Base-by-base conservation (phyloP, 2,329 filamentous ascomycete species). In the Huntiella decipiens region DNA sequence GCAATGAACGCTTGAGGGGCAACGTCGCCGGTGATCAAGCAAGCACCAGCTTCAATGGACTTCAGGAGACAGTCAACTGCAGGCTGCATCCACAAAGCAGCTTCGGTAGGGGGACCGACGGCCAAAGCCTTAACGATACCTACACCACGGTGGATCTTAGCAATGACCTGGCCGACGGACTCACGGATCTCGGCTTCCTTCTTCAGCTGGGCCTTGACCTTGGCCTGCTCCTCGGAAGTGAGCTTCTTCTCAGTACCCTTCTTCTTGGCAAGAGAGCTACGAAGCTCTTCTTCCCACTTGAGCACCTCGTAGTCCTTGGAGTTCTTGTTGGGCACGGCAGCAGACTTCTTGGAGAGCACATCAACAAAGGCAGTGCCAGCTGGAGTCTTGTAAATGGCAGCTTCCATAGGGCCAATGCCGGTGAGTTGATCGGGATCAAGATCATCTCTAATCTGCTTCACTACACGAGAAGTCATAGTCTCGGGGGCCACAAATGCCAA, bases 201-300 rank as follows among this genome's bases (percentile, higher is more conserved):
- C 49, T 76, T 79, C 19, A 96, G 66, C 56, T 98, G 91, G 5
- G 83, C 80, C 44, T 91, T 88, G 48, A 96, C 82, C 61, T 94
- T 96, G 28, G 79, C 74, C 53, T 80, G 79, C 56, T 98, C 88
- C 33, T 96, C 91, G 0, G 83, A 64, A 0, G 84, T 91, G 7
- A 96, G 74, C 62, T 95, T 98, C 65, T 86, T 88, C 54, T 85
- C 77, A 50, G 82, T 75, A 1, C 88, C 88, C 60, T 88, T 94
- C 66, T 96, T 98, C 57, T 83, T 72, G n/a, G 87, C 86, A 36
- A 98, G 63, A 55, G 95, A 85, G 35, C 76, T 71, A 48, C 87
- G 73, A 5, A 98, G 69, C 52, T 98, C 91, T 58, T 88, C 82
- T 61, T 98, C 91, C 91, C 92, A 98, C 61, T 94, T 95, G 36